Evolutionary conservation across 306 rosid genomes (phyloP), one percentile per base, ranked within the genome.

Genomic region (Vachellia collinsii): DNA sequence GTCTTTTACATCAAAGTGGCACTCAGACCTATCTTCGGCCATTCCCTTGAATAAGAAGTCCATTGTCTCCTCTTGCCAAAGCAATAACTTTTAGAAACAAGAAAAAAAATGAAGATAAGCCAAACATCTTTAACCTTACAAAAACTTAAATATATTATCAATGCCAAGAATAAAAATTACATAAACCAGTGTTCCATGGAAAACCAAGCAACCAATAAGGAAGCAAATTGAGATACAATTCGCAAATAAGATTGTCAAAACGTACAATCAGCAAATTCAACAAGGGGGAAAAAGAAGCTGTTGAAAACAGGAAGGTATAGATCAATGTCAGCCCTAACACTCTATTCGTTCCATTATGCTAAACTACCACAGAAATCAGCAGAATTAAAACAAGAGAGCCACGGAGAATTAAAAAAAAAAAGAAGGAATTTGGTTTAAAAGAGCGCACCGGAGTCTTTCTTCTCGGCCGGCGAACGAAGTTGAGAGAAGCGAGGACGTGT

Each of bases 1-100:
- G 87, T 87, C 92, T 48, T 82, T 82, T 64, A 70, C 76, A 79
- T 86, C 89, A 82, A 88, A 88, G 46, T 89, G 82, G 83, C 92
- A 84, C 67, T 84, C 92, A 41, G 85, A 72, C 77, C 22, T 79
- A 65, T 88, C 84, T 41, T 82, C 87, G 7, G 83, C 83, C 74
- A 84, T 75, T 80, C 92, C 94, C 77, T 85, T 90, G 0, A 87
- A 79, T 41, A 88, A 81, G 54, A 87, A 79, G 14, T 92, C 94
- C 97, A 92, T 92, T 70, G 73, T 47, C 62, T 81, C 44, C 76
- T 75, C 48, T 53, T 42, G 41, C 80, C 46, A 72, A 80, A 72
- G 83, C 70, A 89, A 72, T 37, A 76, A 68, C 75, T 65, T 85
- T 86, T 83, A 74, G 68, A 73, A 76, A 78, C 34, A 66, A 77